Evolutionary conservation across 1,139 yeast genomes (phyloP), one percentile per base, ranked within the genome.

Genomic region (Sugiyamaella japonica): DNA sequence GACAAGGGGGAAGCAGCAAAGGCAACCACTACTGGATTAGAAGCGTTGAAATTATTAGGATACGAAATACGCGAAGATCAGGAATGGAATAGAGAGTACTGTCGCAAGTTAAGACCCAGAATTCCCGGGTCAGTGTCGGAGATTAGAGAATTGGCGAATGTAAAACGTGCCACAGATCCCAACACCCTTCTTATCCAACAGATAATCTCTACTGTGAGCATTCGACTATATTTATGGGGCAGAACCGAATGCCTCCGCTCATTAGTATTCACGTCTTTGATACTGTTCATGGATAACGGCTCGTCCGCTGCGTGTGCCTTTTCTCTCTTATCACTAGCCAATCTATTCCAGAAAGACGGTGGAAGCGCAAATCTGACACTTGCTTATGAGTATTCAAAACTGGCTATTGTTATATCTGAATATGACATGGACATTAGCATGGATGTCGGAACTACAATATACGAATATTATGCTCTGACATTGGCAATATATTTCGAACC

Each of bases 401-500:
- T 78, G 36, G 81, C 81, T 0, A 67, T 79, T 44, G 63, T 64
- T 13, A 65, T 78, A 7, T 66, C 79, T 28, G 76, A 76, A 38
- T 58, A 68, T 10, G 75, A 71, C 25, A 68, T 71, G 1, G 70
- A 72, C 1, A 68, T 74, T 0, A 71, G 77, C 1, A 64, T 75
- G 32, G 73, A 74, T 47, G 70, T 73, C 56, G 73, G 75, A 36
- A 75, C 74, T 56, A 68, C 69, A 32, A 73, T 79, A 13, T 78
- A 79, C 58, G 79, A 78, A 59, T 62, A 71, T 41, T 81, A 80
- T 59, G 71, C 78, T 32, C 62, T 73, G 16, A 69, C 78, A 0
- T 61, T 79, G 57, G 84, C 82, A 1, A 67, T 72, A 6, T 76
- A 71, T 54, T 67, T 76, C 46, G 82, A 79, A 53, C 79, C 83